Percentiles rank a stretch among this genome's conserved stretches.
Evolutionary conservation across 148 eudicot genomes (phyloP).

Genomic region (Chenopodium quinoa): DNA sequence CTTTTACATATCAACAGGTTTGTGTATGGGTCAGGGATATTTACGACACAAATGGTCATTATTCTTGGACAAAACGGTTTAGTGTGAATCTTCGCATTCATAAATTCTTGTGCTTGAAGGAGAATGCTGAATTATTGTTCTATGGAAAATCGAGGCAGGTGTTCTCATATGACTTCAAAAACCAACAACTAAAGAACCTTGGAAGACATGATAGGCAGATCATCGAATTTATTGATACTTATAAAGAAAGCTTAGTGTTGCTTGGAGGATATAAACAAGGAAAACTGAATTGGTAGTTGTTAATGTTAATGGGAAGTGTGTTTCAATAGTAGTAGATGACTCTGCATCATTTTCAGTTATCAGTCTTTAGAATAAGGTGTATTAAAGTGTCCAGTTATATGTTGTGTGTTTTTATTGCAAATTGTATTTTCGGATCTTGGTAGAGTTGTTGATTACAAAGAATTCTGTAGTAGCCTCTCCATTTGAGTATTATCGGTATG

Average conservation of each 20-base stretch:
- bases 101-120: not conserved
- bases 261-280: not conserved
- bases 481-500: too few species aligned
- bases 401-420: too few species aligned
- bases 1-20: not conserved
- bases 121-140: not conserved
- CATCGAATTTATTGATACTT: not conserved
- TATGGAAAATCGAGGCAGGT: not conserved
- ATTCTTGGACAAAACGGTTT: not conserved
- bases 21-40: not conserved
- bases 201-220: not conserved
- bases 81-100: not conserved
- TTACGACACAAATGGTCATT: not conserved
- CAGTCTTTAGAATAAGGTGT: too few species aligned
- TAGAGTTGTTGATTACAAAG: too few species aligned
- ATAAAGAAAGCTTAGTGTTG: conserved; percentile 10
- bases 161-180: not conserved
- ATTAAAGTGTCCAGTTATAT: too few species aligned
- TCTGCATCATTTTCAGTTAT: too few species aligned
- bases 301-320: too few species aligned
- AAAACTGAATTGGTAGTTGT: not conserved
- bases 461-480: too few species aligned
- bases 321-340: too few species aligned
- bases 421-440: too few species aligned
- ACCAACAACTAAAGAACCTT: not conserved